phyloP scores from a whole-genome alignment of 2,329 filamentous ascomycete genomes.

The Teratosphaeria zuluensis region DNA sequence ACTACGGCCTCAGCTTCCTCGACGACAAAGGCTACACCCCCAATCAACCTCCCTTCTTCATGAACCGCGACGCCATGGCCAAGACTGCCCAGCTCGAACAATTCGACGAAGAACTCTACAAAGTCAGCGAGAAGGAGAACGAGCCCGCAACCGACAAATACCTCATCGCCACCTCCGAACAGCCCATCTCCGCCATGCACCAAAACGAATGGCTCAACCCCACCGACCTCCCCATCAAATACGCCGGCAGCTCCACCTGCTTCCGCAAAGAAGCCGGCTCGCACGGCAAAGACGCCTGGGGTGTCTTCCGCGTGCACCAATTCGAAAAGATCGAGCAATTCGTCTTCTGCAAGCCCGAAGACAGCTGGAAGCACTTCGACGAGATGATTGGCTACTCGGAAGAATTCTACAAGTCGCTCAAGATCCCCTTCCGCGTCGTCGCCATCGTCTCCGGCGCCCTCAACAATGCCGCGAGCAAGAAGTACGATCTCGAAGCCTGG shows the following conservation, averaged over 20 bases:
- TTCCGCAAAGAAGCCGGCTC: conserved; percentile 93
- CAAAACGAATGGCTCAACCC: conserved; percentile 85
- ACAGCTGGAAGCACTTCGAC: conserved; percentile 89
- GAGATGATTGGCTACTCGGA: conserved; percentile 85
- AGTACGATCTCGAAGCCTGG: conserved; percentile 93
- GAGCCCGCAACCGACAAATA: conserved; percentile 75
- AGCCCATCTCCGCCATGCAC: conserved; percentile 80
- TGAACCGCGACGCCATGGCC: conserved; percentile 91
- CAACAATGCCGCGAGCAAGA: conserved; percentile 83
- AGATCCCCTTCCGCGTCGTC: conserved; percentile 82
- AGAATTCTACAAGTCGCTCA: conserved; percentile 87
- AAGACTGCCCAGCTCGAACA: conserved; percentile 96
- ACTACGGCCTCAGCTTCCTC: conserved; percentile 89
- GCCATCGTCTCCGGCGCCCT: conserved; percentile 93
- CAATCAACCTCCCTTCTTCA: conserved; percentile 77
- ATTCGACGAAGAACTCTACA: conserved; percentile 97
- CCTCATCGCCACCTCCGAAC: conserved; percentile 76
- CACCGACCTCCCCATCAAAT: conserved; percentile 81
- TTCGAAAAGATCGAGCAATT: conserved; percentile 92
- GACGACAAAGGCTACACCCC: conserved; percentile 53
- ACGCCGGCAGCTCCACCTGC: conserved; percentile 81
- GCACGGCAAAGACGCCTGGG: conserved; percentile 90
- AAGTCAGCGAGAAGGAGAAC: conserved; percentile 76
- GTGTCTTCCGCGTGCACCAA: conserved; percentile 94
- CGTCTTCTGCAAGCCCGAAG: conserved; percentile 70